These are phyloP conservation scores for Fusarium sp. DNA, from an alignment of 2,329 filamentous ascomycete species.

Conservation along the genomic window DNA sequence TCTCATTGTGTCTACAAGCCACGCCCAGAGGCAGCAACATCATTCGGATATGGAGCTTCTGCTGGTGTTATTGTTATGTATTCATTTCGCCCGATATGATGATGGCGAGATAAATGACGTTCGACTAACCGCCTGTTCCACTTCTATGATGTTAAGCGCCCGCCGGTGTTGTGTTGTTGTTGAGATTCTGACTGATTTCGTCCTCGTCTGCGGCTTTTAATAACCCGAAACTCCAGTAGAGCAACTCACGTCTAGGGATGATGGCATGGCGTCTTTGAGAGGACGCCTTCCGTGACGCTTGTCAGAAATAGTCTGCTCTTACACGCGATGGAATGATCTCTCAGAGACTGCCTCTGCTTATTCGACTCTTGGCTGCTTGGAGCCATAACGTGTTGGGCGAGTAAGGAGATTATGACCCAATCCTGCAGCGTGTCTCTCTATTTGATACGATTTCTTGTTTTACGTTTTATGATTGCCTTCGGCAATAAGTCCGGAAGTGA, in stretches of 20 bases:
- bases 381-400: constrained; percentile 14
- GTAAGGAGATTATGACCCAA: constrained; percentile 19
- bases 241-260: constrained; percentile 9
- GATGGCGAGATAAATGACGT: constrained; percentile 26
- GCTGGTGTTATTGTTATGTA: constrained; percentile 11
- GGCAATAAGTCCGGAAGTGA: constrained; percentile 20
- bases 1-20: constrained; percentile 21
- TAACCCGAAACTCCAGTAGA: constrained; percentile 7
- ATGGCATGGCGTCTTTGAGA: constrained; percentile 29
- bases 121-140: constrained; percentile 23
- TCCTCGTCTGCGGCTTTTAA: constrained; percentile 34
- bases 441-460: constrained; percentile 29
- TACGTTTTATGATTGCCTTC: constrained; percentile 3
- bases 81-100: constrained; percentile 15
- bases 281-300: constrained; percentile 20
- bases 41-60: constrained; percentile 28
- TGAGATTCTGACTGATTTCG: background rate
- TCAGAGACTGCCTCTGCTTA: constrained; percentile 37
- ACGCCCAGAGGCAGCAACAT: constrained; percentile 14
- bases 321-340: constrained; percentile 17
- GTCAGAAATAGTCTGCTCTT: constrained; percentile 9
- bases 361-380: constrained; percentile 22
- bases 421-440: constrained; percentile 17
- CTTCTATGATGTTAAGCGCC: constrained; percentile 25
- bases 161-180: constrained; percentile 12